These are phyloP conservation scores for Dunaliella sp. DNA, from an alignment of 139 green algal species.

Conservation along the genomic window DNA sequence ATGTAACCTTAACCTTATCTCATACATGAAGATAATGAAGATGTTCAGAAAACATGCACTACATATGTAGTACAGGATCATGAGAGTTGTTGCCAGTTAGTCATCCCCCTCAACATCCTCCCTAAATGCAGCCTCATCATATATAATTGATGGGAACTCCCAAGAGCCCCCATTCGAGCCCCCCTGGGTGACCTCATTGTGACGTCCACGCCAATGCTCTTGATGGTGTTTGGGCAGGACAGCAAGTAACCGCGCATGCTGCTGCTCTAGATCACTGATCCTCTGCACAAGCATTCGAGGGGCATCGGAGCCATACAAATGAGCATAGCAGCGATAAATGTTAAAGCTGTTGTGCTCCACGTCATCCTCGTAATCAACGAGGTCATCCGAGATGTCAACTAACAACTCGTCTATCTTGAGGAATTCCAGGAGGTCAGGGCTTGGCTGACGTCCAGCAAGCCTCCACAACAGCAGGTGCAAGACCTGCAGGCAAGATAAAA, in stretches of 20 bases:
- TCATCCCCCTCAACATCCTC: constrained; percentile 1
- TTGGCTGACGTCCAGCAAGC: constrained; percentile 12
- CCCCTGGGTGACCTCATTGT: constrained; percentile 38
- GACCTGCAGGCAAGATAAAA: no score
- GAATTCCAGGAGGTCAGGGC: constrained; percentile 54
- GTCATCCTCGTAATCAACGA: constrained; percentile 75
- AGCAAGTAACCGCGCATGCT: constrained; percentile 39
- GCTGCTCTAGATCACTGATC: constrained; percentile 42
- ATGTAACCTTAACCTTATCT: no score
- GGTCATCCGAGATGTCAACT: constrained; percentile 81
- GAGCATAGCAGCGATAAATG: constrained; percentile 54
- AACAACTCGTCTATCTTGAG: constrained; percentile 70
- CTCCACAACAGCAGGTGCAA: constrained; percentile 47
- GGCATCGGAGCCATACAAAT: constrained; percentile 45
- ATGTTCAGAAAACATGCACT: no score
- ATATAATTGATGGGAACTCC: constrained; percentile 52
- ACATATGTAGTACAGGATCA: no score
- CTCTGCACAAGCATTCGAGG: constrained; percentile 44
- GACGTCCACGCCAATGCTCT: constrained; percentile 29
- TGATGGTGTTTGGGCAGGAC: constrained; percentile 30
- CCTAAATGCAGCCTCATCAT: constrained; percentile 40
- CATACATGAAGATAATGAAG: no score
- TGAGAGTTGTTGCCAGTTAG: no score
- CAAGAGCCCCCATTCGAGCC: constrained; percentile 45
- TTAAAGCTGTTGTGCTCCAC: constrained; percentile 71